Conservation (phyloP, 768 basidiomycete genomes). For the Udeniomyces megalosporus region DNA sequence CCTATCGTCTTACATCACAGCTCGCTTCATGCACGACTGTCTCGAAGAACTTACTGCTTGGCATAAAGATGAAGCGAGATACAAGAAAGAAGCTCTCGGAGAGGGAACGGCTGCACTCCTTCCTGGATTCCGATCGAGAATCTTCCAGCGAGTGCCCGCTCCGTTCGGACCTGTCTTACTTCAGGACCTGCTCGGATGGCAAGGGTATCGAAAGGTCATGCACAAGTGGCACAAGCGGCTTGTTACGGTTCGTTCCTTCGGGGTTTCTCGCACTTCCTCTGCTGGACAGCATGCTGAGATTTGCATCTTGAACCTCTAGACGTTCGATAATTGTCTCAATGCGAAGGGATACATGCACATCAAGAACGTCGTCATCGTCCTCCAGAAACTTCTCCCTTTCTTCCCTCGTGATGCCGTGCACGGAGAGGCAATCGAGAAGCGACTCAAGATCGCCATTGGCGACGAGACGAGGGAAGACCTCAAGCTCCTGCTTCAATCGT, state of each 20-base stretch:
- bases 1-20: slow-evolving; percentile 31
- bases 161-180: too few relatives aligned
- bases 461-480: slow-evolving; percentile 48
- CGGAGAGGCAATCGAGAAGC: slow-evolving; percentile 36
- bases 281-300: too few relatives aligned
- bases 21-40: slow-evolving; percentile 69
- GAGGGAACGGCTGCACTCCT: slow-evolving; percentile 46
- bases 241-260: slow-evolving; percentile 37
- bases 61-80: slow-evolving; percentile 48
- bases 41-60: slow-evolving; percentile 63
- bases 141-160: slow-evolving; percentile 38
- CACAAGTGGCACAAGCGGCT: slow-evolving; percentile 76
- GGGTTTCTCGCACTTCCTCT: slow-evolving; percentile 18
- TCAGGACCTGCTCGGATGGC: slow-evolving; percentile 48
- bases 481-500: slow-evolving; percentile 25
- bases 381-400: slow-evolving; percentile 76
- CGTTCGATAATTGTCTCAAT: slow-evolving; percentile 61
- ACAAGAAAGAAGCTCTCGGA: slow-evolving; percentile 43
- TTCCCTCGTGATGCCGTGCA: slow-evolving; percentile 58
- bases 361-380: slow-evolving; percentile 85
- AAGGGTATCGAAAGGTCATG: slow-evolving; percentile 49
- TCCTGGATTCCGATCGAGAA: slow-evolving; percentile 20
- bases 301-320: too few relatives aligned
- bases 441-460: slow-evolving; percentile 51
- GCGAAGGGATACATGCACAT: slow-evolving; percentile 92